Conservation (phyloP, 495 filamentous ascomycete genomes). For the Hypoxylon fuscum region DNA sequence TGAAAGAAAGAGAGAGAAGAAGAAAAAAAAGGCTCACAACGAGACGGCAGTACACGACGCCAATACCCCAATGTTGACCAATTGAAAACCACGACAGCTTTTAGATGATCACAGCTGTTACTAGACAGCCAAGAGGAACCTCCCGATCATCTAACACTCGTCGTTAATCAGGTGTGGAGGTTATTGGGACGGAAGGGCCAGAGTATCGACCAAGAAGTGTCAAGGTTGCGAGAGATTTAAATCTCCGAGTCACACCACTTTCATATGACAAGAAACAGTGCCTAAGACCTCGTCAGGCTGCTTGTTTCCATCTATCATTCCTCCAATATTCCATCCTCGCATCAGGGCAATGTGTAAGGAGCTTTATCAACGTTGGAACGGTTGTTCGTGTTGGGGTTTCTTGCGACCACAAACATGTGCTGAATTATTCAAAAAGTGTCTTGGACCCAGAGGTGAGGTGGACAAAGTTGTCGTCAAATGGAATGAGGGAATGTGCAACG, state of each 20-base stretch:
- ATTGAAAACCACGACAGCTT: slow-evolving; percentile 3
- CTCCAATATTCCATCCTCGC: neutral
- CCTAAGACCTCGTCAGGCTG: neutral
- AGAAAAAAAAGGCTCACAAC: neutral
- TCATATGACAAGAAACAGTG: slow-evolving; percentile 9
- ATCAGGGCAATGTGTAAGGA: slow-evolving; percentile 41
- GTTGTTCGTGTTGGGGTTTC: slow-evolving; percentile 45
- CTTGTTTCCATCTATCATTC: slow-evolving; percentile 3
- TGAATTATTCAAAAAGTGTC: slow-evolving; percentile 43
- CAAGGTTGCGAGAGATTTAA: slow-evolving; percentile 9
- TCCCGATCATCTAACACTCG: slow-evolving; percentile 13
- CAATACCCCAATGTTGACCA: slow-evolving; percentile 27
- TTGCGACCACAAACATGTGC: slow-evolving; percentile 41
- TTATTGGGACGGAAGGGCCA: slow-evolving; percentile 6
- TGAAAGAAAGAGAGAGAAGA: no score
- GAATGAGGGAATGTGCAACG: slow-evolving; percentile 48
- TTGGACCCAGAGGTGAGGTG: slow-evolving; percentile 43
- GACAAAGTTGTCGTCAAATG: slow-evolving; percentile 45
- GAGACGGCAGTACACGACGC: slow-evolving; percentile 28
- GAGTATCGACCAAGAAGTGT: slow-evolving; percentile 1
- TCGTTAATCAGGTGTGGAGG: slow-evolving; percentile 3
- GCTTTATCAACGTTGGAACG: slow-evolving; percentile 44
- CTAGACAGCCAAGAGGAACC: slow-evolving; percentile 32
- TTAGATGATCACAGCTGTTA: slow-evolving; percentile 31
- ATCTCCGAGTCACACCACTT: slow-evolving; percentile 4